Conservation (phyloP, 1,284 basidiomycete species). For the Vanrija humicola region DNA sequence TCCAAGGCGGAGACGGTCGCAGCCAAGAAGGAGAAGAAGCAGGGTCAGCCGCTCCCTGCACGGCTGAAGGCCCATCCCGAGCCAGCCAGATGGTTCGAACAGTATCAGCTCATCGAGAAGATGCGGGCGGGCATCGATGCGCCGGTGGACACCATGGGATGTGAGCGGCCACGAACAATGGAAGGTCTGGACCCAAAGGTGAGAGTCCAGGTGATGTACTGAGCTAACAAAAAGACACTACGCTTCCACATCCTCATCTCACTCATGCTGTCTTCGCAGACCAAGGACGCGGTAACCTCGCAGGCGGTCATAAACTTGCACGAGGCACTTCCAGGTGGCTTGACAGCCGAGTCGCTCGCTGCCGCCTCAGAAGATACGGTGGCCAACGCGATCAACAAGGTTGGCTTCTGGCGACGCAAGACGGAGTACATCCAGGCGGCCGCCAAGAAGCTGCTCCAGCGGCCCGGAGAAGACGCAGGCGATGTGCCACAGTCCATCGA, state of each 20-base stretch:
- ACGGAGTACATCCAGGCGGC: conserved; percentile 67
- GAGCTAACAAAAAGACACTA: conserved; percentile 55
- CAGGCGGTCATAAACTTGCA: conserved; percentile 77
- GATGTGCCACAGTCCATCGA: conserved; percentile 84
- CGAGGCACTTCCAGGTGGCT: conserved; percentile 64
- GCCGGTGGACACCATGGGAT: conserved; percentile 81
- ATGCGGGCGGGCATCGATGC: conserved; percentile 72
- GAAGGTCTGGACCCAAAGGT: conserved; percentile 65
- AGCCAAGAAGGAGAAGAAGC: conserved; percentile 30
- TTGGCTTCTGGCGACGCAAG: conserved; percentile 90
- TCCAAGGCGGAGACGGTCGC: conserved; percentile 2
- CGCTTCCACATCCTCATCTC: conserved; percentile 84
- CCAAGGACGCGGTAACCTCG: conserved; percentile 83
- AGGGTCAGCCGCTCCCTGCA: conserved; percentile 55
- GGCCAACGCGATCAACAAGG: conserved; percentile 73
- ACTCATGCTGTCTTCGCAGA: conserved; percentile 92
- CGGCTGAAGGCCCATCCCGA: conserved; percentile 62
- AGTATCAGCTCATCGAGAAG: conserved; percentile 68
- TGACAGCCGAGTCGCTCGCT: conserved; percentile 70
- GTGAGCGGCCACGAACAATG: conserved; percentile 31
- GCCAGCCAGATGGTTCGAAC: conserved; percentile 68
- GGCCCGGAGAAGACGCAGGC: conserved; percentile 39
- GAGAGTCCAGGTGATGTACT: conserved; percentile 6
- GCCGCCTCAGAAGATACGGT: conserved; percentile 62
- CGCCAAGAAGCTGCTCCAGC: conserved; percentile 64